Evolutionary conservation across 306 rosid species (phyloP), one percentile per base, ranked within the genome.

Genomic region (Senna tora): DNA sequence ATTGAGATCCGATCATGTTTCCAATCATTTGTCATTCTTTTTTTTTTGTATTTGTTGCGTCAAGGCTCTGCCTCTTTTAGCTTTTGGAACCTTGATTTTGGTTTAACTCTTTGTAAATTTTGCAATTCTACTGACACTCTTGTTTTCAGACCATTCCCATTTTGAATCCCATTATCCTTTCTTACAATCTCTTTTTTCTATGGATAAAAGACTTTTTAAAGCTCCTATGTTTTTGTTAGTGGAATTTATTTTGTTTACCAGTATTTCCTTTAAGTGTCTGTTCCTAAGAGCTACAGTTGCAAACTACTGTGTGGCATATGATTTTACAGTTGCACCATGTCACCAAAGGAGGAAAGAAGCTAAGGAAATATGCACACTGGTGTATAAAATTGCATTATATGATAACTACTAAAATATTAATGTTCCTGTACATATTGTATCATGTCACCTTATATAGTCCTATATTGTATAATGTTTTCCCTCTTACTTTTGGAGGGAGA

Each of bases 81-180:
- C 56, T 64, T 51, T 13, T 36, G 17, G 32, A 19, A 7, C 14
- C 20, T 41, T 30, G 7, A 22, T 64, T 5, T 41, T 62, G 53
- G 20, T 46, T 7, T 6, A 13, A 64, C 13, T 64, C 36, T n/a
- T n/a, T 41, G 19, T 16, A 32, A 55, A 32, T 41, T 32, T 33
- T 64, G 67, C 51, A 65, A 71, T 39, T 75, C 69, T 56, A 30
- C 14, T 49, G 58, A 46, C 4, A 57, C 32, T 55, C 7, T 17
- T 42, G 14, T 62, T 39, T 46, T 69, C 1, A 1, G 30, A 19
- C n/a, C 39, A 36, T 47, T 75, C 65, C 19, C 32, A 11, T 56
- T 32, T 62, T 53, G 62, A 61, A 28, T n/a, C 30, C 54, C 57
- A 21, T 14, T 10, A 22, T 30, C 17, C 11, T 41, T 46, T 64